These are phyloP conservation scores for Pholiota conissans DNA, from an alignment of 768 basidiomycete species.

Conservation along the genomic window DNA sequence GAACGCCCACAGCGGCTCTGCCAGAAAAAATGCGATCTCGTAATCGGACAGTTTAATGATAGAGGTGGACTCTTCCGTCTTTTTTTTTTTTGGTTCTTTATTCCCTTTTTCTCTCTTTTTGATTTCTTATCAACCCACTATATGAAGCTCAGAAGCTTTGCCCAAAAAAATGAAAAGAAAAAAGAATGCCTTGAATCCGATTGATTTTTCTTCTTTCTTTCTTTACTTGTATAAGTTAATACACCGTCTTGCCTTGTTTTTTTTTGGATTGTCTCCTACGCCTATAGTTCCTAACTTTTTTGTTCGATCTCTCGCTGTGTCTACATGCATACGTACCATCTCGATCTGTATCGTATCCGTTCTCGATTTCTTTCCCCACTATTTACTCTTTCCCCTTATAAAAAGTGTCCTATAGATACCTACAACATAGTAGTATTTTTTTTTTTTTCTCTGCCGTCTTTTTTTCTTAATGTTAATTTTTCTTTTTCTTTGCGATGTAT, in stretches of 20 bases:
- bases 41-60: no score
- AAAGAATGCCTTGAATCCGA: no score
- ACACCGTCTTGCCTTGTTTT: no score
- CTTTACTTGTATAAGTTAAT: no score
- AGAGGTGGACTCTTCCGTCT: neutral
- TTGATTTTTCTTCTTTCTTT: neutral
- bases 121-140: neutral
- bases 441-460: neutral
- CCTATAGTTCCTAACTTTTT: no score
- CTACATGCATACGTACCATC: neutral
- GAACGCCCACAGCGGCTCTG: no score
- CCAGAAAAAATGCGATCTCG: neutral
- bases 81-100: neutral
- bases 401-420: neutral
- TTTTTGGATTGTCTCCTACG: no score
- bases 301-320: neutral
- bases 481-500: neutral
- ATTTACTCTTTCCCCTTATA: neutral
- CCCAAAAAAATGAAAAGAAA: no score
- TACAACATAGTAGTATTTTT: neutral
- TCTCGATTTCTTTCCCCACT: no score
- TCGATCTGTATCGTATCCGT: neutral
- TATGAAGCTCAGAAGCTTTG: neutral
- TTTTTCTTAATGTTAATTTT: neutral
- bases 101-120: neutral